These are phyloP conservation scores for Backusella australiensis DNA, from an alignment of 192 early-diverging fungal species.

Conservation along the genomic window DNA sequence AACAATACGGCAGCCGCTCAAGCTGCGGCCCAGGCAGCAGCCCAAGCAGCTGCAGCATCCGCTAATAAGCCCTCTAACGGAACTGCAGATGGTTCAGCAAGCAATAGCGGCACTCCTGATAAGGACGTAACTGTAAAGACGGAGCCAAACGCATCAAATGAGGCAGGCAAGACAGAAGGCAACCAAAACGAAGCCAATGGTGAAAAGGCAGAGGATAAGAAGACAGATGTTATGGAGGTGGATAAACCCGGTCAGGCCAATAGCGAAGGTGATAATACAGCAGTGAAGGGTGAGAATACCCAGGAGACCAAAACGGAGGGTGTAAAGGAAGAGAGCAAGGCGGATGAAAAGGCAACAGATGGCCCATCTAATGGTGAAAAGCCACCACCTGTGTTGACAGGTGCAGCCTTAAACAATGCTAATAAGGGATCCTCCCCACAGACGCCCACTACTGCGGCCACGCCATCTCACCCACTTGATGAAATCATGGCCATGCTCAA, in stretches of 20 bases:
- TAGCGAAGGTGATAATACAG: neutral
- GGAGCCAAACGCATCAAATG: neutral
- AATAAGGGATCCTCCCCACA: conserved; percentile 14
- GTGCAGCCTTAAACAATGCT: neutral
- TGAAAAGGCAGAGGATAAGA: neutral
- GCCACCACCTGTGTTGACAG: neutral
- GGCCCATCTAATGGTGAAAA: neutral
- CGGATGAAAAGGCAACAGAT: neutral
- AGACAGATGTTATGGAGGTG: neutral
- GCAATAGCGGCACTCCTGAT: neutral
- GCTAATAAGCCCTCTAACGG: conserved; percentile 16
- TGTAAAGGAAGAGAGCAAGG: neutral
- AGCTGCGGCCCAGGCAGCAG: neutral
- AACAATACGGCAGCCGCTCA: conserved; percentile 17
- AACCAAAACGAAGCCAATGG: neutral
- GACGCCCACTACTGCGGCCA: conserved; percentile 26
- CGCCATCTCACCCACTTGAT: conserved; percentile 74
- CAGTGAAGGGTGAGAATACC: neutral
- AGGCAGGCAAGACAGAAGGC: neutral
- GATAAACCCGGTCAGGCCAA: neutral
- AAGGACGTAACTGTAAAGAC: neutral
- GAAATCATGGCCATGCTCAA: conserved; percentile 95
- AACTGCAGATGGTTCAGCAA: neutral
- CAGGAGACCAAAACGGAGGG: neutral
- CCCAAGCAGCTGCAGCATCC: neutral